phyloP scores from a whole-genome alignment of 306 rosid species.

The Begonia loranthoides region DNA sequence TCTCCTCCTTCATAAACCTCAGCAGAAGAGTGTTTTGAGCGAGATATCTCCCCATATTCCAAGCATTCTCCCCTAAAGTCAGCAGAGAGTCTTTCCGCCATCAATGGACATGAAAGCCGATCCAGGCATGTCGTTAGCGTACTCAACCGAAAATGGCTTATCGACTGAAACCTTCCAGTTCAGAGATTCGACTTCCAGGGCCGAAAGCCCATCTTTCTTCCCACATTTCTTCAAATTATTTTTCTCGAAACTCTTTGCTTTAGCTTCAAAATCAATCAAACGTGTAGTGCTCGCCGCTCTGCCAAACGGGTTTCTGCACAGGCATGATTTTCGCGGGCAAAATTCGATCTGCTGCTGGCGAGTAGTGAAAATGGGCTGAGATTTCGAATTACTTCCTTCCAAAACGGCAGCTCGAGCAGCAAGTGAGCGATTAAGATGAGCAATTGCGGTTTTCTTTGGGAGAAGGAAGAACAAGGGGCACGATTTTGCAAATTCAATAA shows the following conservation, averaged over 20 bases:
- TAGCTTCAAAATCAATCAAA: conserved; percentile 58
- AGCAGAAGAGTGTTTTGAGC: conserved; percentile 76
- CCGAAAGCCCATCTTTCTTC: conserved; percentile 31
- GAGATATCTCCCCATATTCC: conserved; percentile 87
- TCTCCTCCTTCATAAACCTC: conserved; percentile 98
- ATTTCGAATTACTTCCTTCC: conserved; percentile 16
- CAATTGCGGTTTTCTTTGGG: conserved; percentile 64
- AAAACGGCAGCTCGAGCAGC: conserved; percentile 27
- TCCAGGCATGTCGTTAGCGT: conserved; percentile 96
- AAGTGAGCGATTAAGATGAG: conserved; percentile 60
- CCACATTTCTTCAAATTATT: conserved; percentile 32
- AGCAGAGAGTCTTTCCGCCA: conserved; percentile 22
- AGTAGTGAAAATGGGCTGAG: conserved; percentile 78
- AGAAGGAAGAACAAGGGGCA: conserved; percentile 70
- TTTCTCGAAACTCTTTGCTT: conserved; percentile 73
- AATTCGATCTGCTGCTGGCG: conserved; percentile 99
- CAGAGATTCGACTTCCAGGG: conserved; percentile 64
- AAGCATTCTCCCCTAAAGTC: conserved; percentile 66
- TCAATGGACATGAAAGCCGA: conserved; percentile 55
- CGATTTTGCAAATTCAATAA: conserved; percentile 93
- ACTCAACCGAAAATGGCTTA: conserved; percentile 83
- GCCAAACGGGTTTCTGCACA: conserved; percentile 84
- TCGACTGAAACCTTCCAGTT: conserved; percentile 92
- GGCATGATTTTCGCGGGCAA: conserved; percentile 65
- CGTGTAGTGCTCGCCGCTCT: conserved; percentile 84